Conservation (phyloP, 192 early-diverging fungal species). For the Rhizophlyctis rosea region DNA sequence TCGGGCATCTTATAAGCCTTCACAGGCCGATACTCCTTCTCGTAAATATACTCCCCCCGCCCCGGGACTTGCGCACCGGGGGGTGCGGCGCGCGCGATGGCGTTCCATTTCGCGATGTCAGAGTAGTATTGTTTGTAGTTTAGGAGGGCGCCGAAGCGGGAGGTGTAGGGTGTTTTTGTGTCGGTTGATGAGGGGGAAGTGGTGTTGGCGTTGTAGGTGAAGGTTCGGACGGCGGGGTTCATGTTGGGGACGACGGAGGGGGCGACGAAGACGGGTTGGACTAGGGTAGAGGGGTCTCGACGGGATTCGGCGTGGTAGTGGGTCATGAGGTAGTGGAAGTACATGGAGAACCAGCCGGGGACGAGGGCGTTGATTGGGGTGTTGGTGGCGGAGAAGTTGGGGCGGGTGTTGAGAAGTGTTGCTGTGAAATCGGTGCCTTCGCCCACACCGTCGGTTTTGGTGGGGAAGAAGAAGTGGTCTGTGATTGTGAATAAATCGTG, state of each 20-base stretch:
- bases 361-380: too few relatives aligned
- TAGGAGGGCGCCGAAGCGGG: slow-evolving; percentile 1
- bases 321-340: slow-evolving; percentile 27
- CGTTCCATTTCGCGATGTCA: slow-evolving; percentile 22
- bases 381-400: slow-evolving; percentile 4
- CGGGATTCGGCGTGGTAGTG: slow-evolving; percentile 22
- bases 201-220: slow-evolving; percentile 7
- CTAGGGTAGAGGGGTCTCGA: neutral
- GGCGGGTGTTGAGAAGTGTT: neutral
- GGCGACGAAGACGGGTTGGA: slow-evolving; percentile 28
- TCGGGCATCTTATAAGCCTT: slow-evolving; percentile 4
- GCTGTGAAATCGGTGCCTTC: neutral
- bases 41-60: slow-evolving; percentile 10
- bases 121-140: slow-evolving; percentile 26
- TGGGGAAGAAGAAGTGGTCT: slow-evolving; percentile 39
- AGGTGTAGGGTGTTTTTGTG: neutral
- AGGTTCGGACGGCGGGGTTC: slow-evolving; percentile 31
- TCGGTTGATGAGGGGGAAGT: neutral
- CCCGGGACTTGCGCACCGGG: slow-evolving; percentile 10
- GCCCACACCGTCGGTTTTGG: slow-evolving; percentile 2
- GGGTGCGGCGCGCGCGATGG: neutral
- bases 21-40: slow-evolving; percentile 12
- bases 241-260: slow-evolving; percentile 39
- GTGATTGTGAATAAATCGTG: neutral
- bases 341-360: slow-evolving; percentile 30